Evolutionary conservation across 768 basidiomycete genomes (phyloP).

Genomic region (Boletellus emodensis): DNA sequence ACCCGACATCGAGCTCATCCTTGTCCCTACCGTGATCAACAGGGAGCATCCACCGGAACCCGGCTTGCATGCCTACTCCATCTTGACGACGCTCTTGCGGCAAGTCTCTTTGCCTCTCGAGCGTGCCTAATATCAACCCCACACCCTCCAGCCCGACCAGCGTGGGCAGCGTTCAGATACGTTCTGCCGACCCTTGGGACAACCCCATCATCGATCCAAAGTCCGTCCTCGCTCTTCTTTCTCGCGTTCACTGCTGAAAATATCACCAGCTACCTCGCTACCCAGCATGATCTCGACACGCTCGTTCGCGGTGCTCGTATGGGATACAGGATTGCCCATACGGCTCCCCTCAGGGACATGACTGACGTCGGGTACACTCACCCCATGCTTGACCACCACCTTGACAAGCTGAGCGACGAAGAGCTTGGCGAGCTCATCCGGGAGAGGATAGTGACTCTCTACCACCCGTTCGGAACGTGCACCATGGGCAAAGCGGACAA

Average conservation of each 20-base stretch:
- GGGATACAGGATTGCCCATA: slow-evolving; percentile 35
- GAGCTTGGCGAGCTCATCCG: slow-evolving; percentile 35
- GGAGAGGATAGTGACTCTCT: slow-evolving; percentile 37
- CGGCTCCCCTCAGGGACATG: slow-evolving; percentile 35
- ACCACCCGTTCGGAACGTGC: slow-evolving; percentile 41
- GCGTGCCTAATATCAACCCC: not conserved
- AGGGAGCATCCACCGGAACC: not conserved
- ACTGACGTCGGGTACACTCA: slow-evolving; percentile 31
- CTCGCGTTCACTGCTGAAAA: not conserved
- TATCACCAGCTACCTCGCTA: slow-evolving; percentile 38
- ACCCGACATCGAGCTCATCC: slow-evolving; percentile 29
- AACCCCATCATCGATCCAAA: slow-evolving; percentile 43
- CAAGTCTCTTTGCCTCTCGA: slow-evolving; percentile 1
- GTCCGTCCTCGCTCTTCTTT: slow-evolving; percentile 21
- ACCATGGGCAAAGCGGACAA: slow-evolving; percentile 38
- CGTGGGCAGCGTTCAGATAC: slow-evolving; percentile 37
- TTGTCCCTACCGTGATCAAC: slow-evolving; percentile 4
- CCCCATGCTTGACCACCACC: slow-evolving; percentile 36
- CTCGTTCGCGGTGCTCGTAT: slow-evolving; percentile 41
- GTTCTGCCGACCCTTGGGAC: slow-evolving; percentile 39
- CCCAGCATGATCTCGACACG: slow-evolving; percentile 36
- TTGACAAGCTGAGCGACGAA: slow-evolving; percentile 31
- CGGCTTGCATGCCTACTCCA: slow-evolving; percentile 15
- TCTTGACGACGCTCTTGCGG: slow-evolving; percentile 25
- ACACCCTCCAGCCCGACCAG: slow-evolving; percentile 39